These are phyloP conservation scores for Starmera dryadoides DNA, from an alignment of 805 yeast species.

Conservation along the genomic window DNA sequence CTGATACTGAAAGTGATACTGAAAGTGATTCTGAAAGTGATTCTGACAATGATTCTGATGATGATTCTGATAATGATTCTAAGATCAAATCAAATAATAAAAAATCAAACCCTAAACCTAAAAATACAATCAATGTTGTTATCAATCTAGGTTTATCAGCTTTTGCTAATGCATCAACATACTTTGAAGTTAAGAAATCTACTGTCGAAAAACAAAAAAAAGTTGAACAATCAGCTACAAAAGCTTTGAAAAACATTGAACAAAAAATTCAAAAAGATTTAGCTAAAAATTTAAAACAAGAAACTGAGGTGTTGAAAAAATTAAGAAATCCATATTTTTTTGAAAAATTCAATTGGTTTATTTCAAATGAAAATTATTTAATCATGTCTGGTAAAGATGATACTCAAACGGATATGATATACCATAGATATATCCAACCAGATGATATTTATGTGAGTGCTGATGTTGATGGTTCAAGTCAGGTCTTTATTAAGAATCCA, in stretches of 20 bases:
- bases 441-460: slow-evolving; percentile 69
- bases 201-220: slow-evolving; percentile 75
- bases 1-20: slow-evolving; percentile 24
- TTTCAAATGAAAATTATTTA: slow-evolving; percentile 83
- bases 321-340: slow-evolving; percentile 79
- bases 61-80: slow-evolving; percentile 14
- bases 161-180: slow-evolving; percentile 80
- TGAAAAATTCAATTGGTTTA: slow-evolving; percentile 91
- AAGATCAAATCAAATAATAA: slow-evolving; percentile 5
- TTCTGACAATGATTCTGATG: slow-evolving; percentile 14
- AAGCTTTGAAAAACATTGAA: slow-evolving; percentile 81
- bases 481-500: slow-evolving; percentile 79
- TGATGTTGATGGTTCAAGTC: slow-evolving; percentile 66
- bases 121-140: slow-evolving; percentile 38
- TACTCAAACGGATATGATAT: slow-evolving; percentile 72
- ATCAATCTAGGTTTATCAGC: slow-evolving; percentile 71
- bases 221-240: slow-evolving; percentile 68
- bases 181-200: slow-evolving; percentile 67
- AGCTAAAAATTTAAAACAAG: slow-evolving; percentile 52
- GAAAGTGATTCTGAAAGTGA: slow-evolving; percentile 13
- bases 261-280: slow-evolving; percentile 68
- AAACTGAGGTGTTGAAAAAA: slow-evolving; percentile 44
- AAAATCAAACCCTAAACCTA: slow-evolving; percentile 6
- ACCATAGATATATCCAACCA: slow-evolving; percentile 66
- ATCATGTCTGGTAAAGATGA: slow-evolving; percentile 84